These are phyloP conservation scores for Kodamaea laetipori DNA, from an alignment of 805 yeast species.

Conservation along the genomic window DNA sequence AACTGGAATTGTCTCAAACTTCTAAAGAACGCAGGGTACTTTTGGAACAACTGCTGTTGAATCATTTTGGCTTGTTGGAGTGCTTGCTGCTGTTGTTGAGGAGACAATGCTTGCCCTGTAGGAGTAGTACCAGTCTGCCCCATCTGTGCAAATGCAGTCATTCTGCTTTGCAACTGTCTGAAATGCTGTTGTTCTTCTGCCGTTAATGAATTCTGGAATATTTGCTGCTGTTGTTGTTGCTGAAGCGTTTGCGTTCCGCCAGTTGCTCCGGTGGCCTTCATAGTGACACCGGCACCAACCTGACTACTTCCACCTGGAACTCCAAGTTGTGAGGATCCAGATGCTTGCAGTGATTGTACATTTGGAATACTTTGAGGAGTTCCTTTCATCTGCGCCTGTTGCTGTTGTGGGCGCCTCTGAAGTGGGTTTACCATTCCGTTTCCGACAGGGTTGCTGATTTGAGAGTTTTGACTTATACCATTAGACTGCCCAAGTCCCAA, in stretches of 20 bases:
- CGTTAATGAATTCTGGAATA: slow-evolving; percentile 42
- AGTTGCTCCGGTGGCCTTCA: neutral
- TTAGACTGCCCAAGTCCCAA: neutral
- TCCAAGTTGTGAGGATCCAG: neutral
- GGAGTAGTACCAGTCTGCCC: slow-evolving; percentile 47
- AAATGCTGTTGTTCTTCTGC: slow-evolving; percentile 46
- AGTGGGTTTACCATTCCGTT: slow-evolving; percentile 4
- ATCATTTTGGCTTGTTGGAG: slow-evolving; percentile 41
- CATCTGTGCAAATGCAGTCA: slow-evolving; percentile 44
- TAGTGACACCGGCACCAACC: neutral
- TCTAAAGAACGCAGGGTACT: slow-evolving; percentile 30
- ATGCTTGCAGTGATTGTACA: slow-evolving; percentile 1
- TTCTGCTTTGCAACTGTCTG: slow-evolving; percentile 41
- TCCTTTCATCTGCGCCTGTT: slow-evolving; percentile 4
- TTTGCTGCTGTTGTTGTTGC: slow-evolving; percentile 48
- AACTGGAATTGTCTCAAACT: slow-evolving; percentile 29
- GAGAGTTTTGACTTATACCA: neutral
- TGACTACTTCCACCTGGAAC: neutral
- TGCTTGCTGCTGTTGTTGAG: slow-evolving; percentile 48
- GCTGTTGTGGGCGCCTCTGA: slow-evolving; percentile 4
- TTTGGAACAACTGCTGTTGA: slow-evolving; percentile 30
- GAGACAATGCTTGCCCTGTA: slow-evolving; percentile 41
- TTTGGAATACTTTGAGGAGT: neutral
- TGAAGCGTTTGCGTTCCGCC: slow-evolving; percentile 20
- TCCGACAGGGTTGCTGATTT: neutral